phyloP scores from a whole-genome alignment of 495 filamentous ascomycete species.

The Cryomyces minteri region DNA sequence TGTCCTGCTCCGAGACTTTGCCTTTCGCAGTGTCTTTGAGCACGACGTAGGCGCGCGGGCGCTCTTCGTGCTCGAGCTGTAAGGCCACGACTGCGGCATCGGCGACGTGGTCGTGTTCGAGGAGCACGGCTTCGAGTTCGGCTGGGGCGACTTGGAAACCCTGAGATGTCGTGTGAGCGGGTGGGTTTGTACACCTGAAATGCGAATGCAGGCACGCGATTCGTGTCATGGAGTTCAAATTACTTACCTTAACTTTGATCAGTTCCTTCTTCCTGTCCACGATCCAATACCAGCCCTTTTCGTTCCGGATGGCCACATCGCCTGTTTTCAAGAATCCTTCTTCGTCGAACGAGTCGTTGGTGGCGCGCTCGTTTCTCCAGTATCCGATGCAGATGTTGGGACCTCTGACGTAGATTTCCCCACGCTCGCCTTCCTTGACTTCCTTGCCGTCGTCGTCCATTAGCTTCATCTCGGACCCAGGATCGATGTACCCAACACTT shows the following conservation, averaged over 20 bases:
- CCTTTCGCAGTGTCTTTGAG: constrained; percentile 11
- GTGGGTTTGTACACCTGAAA: too few species aligned
- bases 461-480: constrained; percentile 17
- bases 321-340: constrained; percentile 22
- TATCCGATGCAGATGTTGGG: constrained; percentile 24
- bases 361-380: constrained; percentile 21
- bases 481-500: constrained; percentile 19
- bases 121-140: constrained; percentile 28
- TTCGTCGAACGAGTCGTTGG: constrained; percentile 17
- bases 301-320: constrained; percentile 17
- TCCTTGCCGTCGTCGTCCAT: constrained; percentile 19
- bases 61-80: constrained; percentile 20
- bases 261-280: constrained; percentile 26
- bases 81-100: constrained; percentile 26
- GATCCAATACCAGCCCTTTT: constrained; percentile 21
- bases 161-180: too few species aligned
- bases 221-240: too few species aligned
- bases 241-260: constrained; percentile 20
- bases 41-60: constrained; percentile 18
- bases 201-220: too few species aligned
- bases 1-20: constrained; percentile 11
- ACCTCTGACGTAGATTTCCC: constrained; percentile 20
- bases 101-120: constrained; percentile 21
- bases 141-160: constrained; percentile 29
- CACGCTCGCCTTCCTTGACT: constrained; percentile 16